Conservation (phyloP, 768 basidiomycete genomes). For the Tylopilus subfusipes region DNA sequence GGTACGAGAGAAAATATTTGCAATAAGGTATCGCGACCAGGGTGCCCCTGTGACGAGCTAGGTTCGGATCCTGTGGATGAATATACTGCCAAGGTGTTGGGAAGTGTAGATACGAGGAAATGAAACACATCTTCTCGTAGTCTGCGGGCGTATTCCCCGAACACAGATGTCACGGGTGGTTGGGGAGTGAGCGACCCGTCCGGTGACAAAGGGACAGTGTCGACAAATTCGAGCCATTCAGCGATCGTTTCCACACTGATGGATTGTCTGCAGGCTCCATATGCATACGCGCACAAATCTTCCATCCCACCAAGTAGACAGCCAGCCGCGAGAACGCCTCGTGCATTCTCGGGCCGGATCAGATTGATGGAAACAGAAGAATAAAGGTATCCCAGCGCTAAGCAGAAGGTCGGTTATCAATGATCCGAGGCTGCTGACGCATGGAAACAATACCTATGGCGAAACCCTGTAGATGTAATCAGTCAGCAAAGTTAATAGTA, state of each 20-base stretch:
- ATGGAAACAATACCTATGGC: conserved; percentile 54
- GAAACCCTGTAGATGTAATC: conserved; percentile 51
- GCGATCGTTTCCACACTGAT: conserved; percentile 72
- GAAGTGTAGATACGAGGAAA: conserved; percentile 73
- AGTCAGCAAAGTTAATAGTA: conserved; percentile 15
- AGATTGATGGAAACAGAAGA: conserved; percentile 66
- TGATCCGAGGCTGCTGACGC: conserved; percentile 2
- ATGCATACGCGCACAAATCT: conserved; percentile 76
- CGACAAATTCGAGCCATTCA: conserved; percentile 76
- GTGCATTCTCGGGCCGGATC: conserved; percentile 75
- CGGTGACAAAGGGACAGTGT: conserved; percentile 44
- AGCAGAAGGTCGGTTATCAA: conserved; percentile 20
- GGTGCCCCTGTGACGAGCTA: conserved; percentile 34
- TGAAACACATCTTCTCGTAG: conserved; percentile 75
- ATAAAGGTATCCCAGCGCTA: conserved; percentile 79
- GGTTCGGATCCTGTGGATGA: conserved; percentile 37
- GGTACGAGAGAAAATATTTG: conserved; percentile 77
- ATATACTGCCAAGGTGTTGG: conserved; percentile 57
- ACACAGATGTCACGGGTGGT: conserved; percentile 53
- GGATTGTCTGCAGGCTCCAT: conserved; percentile 71
- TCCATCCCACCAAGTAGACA: conserved; percentile 86
- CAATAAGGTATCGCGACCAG: conserved; percentile 65
- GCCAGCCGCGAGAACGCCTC: conserved; percentile 80
- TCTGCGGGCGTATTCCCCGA: conserved; percentile 73
- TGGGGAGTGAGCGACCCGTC: conserved; percentile 49